Evolutionary conservation across 2,329 filamentous ascomycete genomes (phyloP).

Genomic region (Pestalotiopsis sp.): DNA sequence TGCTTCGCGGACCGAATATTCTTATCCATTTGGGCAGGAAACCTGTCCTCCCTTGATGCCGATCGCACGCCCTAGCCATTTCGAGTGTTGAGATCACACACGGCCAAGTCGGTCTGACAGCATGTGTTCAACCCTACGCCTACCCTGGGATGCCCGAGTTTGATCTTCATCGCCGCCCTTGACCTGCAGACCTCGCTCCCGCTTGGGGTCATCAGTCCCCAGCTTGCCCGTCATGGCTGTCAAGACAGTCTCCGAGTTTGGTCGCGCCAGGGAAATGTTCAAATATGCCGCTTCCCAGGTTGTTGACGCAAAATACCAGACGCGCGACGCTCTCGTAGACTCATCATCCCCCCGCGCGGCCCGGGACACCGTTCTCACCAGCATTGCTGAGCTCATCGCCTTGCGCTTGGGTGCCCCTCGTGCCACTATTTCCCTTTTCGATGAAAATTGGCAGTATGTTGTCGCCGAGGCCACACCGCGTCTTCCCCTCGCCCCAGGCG

Average conservation of each 20-base stretch:
- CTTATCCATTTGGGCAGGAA: too few relatives aligned
- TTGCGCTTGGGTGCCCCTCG: slow-evolving; percentile 43
- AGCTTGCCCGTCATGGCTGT: background rate
- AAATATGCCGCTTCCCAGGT: slow-evolving; percentile 5
- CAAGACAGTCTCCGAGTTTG: background rate
- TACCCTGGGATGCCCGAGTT: background rate
- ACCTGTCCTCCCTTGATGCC: background rate
- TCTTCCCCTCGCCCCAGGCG: slow-evolving; percentile 33
- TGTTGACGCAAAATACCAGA: background rate
- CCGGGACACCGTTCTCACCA: slow-evolving; percentile 45
- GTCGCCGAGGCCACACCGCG: slow-evolving; percentile 52
- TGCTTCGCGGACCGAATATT: too few relatives aligned
- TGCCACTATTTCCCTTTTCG: slow-evolving; percentile 53
- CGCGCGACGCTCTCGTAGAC: background rate
- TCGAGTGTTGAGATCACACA: background rate
- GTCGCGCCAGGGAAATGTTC: slow-evolving; percentile 1
- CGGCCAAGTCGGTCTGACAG: background rate
- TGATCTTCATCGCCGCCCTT: background rate
- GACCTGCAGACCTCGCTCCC: background rate
- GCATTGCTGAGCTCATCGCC: slow-evolving; percentile 51
- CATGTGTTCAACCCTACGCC: background rate
- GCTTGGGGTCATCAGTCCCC: background rate
- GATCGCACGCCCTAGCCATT: background rate
- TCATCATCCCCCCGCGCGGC: background rate
- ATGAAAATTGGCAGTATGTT: slow-evolving; percentile 48